Percentiles rank a stretch among this genome's conserved stretches.
Evolutionary conservation across 2,329 filamentous ascomycete genomes (phyloP).

Genomic region (Talaromyces atroroseus): DNA sequence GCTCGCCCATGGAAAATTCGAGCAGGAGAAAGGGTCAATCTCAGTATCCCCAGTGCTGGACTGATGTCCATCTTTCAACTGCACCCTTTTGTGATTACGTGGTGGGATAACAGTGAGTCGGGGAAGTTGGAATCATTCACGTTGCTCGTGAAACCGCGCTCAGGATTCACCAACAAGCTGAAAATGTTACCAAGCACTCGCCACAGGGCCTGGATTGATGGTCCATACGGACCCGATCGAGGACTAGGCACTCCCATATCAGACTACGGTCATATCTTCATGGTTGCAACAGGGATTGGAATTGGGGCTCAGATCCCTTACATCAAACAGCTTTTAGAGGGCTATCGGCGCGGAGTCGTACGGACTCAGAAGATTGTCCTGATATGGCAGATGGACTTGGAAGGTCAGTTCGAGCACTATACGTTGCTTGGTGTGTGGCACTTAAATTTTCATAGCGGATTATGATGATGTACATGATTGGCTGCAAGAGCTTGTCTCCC

Average conservation of each 20-base stretch:
- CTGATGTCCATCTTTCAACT: slow-evolving; percentile 22
- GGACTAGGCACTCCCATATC: slow-evolving; percentile 15
- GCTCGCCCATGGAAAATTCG: slow-evolving; percentile 17
- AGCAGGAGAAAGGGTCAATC: slow-evolving; percentile 19
- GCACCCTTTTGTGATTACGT: slow-evolving; percentile 25
- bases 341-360: slow-evolving; percentile 20
- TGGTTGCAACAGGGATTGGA: slow-evolving; percentile 31
- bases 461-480: slow-evolving; percentile 18
- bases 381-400: slow-evolving; percentile 25
- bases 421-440: neutral
- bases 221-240: slow-evolving; percentile 22
- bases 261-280: slow-evolving; percentile 28
- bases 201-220: slow-evolving; percentile 21
- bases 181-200: slow-evolving; percentile 5
- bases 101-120: slow-evolving; percentile 17
- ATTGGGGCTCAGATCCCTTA: slow-evolving; percentile 31
- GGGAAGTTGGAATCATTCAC: slow-evolving; percentile 16
- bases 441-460: slow-evolving; percentile 7
- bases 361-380: slow-evolving; percentile 23
- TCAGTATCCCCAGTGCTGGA: slow-evolving; percentile 17
- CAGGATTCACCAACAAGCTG: slow-evolving; percentile 17
- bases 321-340: slow-evolving; percentile 31
- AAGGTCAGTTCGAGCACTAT: neutral
- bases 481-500: slow-evolving; percentile 18
- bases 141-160: slow-evolving; percentile 21